Evolutionary conservation across 2,329 filamentous ascomycete genomes (phyloP), one percentile per base, ranked within the genome.

Genomic region (Phoma herbarum): DNA sequence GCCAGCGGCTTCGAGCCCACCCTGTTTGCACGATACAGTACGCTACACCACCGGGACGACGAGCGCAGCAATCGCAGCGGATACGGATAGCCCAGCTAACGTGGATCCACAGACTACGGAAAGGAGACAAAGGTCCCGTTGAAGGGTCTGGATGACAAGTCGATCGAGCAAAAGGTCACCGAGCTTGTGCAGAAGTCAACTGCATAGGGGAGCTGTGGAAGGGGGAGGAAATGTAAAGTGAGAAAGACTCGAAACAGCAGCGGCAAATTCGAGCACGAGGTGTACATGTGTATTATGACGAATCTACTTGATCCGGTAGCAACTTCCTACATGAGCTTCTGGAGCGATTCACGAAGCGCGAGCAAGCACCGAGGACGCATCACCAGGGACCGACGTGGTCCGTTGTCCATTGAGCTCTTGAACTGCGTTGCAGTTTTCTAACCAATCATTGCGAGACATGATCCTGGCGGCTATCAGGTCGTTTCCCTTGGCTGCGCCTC

Each of bases 11-110:
- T 91, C 53, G 83, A 90, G 77, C 94, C 95, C 65, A 90, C 88
- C 79, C 87, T 99, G 64, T 98, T 90, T 80, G 93, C 94, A 69
- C 86, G 95, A 88, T 99, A 96, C 77, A 94, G 92, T 96, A 31
- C 41, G 29, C 33, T 11, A 28, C 23, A n/a, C 52, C 18, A n/a
- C 8, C 14, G 26, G 22, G 42, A 65, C 56, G 65, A 62, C 29
- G 37, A 4, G 41, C 5, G 25, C 8, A 23, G 23, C 41, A 23
- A 25, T 22, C 8, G 7, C 16, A 37, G 33, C 33, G 7, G 11
- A 14, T 14, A 12, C 29, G 12, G 6, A 31, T 6, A 37, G 12
- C 37, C 20, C 4, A 41, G 41, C 41, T 43, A 26, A 43, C 23
- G 12, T 26, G 12, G 10, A 43, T n/a, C 5, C 8, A 58, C 55